Conservation (phyloP, 441 rosid genomes). For the Brassica balearica region DNA sequence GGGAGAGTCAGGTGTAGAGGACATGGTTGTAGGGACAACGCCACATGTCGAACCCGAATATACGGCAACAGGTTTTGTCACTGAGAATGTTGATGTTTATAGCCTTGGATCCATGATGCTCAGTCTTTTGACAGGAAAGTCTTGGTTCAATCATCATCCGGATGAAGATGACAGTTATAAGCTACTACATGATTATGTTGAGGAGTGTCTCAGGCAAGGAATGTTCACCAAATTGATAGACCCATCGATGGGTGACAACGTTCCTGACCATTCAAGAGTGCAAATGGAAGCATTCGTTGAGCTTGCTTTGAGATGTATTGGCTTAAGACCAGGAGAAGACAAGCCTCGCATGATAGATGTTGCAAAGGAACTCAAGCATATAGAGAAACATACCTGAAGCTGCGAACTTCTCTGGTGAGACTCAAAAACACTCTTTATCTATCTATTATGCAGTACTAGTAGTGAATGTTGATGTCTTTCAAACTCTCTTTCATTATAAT, state of each 20-base stretch:
- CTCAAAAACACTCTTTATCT: neutral
- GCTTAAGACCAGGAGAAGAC: conserved; percentile 29
- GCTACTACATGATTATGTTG: neutral
- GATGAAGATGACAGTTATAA: neutral
- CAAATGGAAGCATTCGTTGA: conserved; percentile 37
- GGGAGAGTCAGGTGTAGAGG: conserved; percentile 8
- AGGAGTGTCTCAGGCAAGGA: conserved; percentile 12
- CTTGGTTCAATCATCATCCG: neutral
- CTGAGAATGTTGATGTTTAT: conserved; percentile 41
- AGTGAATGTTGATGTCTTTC: no score
- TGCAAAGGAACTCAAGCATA: conserved; percentile 33
- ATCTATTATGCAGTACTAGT: neutral
- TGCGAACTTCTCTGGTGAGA: neutral
- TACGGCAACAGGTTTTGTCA: conserved; percentile 22
- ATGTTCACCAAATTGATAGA: conserved; percentile 12
- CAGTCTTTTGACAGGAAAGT: conserved; percentile 31
- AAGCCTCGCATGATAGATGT: conserved; percentile 16
- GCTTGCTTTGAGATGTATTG: conserved; percentile 33
- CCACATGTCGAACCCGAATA: conserved; percentile 12
- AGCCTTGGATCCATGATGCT: conserved; percentile 27
- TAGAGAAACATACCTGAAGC: conserved; percentile 30
- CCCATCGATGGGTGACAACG: conserved; percentile 13
- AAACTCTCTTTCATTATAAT: no score
- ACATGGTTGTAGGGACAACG: conserved; percentile 2
- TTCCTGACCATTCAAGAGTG: conserved; percentile 3